phyloP scores from a whole-genome alignment of 2,329 filamentous ascomycete species.

The Stagonosporopsis cucurbitacearum region DNA sequence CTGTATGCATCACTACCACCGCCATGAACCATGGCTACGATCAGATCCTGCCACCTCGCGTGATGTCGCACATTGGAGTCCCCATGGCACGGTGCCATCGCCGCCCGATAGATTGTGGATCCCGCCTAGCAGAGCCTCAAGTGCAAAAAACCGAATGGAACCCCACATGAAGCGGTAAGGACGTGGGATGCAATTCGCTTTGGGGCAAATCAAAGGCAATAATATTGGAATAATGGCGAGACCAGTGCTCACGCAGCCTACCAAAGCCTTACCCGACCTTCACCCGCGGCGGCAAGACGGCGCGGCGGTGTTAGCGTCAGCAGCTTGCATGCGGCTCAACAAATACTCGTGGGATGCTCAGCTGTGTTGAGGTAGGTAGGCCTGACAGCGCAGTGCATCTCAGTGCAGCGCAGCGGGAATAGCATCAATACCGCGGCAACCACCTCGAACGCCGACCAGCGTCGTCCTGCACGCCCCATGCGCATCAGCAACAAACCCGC shows the following conservation, averaged over 20 bases:
- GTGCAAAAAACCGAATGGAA: constrained; percentile 8
- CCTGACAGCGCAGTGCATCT: constrained; percentile 1
- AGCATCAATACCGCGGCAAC: too few relatives aligned
- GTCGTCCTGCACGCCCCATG: background rate
- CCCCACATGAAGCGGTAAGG: constrained; percentile 10
- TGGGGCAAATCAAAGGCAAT: constrained; percentile 6
- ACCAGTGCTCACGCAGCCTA: background rate
- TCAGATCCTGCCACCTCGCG: background rate
- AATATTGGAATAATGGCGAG: background rate
- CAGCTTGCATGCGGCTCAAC: constrained; percentile 16
- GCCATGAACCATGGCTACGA: too few relatives aligned
- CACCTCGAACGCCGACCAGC: background rate
- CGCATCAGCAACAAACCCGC: background rate
- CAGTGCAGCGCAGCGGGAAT: background rate
- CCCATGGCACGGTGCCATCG: constrained; percentile 9
- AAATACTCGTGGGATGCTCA: constrained; percentile 6
- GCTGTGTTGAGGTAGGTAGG: constrained; percentile 1
- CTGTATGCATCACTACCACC: too few relatives aligned
- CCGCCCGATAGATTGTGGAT: constrained; percentile 14
- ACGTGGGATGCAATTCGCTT: background rate
- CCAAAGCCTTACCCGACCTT: constrained; percentile 8
- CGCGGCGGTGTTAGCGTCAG: constrained; percentile 1
- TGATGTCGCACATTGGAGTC: constrained; percentile 10
- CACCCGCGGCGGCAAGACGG: constrained; percentile 11
- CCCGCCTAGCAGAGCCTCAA: constrained; percentile 20